phyloP scores from a whole-genome alignment of 2,329 filamentous ascomycete species.

The Curvularia verruculosa region DNA sequence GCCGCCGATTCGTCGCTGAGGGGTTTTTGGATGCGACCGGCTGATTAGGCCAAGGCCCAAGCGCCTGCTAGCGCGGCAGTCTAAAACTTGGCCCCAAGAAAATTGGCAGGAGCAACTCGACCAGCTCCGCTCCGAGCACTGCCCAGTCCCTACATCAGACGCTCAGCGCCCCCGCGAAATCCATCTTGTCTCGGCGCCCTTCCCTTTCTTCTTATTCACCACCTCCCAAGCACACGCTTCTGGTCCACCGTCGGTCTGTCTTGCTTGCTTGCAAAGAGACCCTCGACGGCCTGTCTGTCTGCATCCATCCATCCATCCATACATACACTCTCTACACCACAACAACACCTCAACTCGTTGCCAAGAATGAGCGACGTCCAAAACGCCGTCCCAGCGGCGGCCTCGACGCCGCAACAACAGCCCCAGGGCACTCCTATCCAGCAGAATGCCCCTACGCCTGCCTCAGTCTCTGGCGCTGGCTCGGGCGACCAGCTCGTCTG shows the following conservation, averaged over 20 bases:
- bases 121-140: conserved; percentile 8
- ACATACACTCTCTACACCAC: neutral
- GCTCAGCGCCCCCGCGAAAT: conserved; percentile 11
- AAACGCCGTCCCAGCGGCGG: conserved; percentile 30
- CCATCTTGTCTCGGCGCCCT: conserved; percentile 15
- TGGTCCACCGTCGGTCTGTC: neutral
- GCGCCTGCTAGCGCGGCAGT: conserved; percentile 2
- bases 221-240: conserved; percentile 6
- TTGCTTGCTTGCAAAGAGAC: conserved; percentile 6
- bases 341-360: conserved; percentile 4
- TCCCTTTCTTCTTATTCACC: conserved; percentile 15
- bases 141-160: conserved; percentile 10
- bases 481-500: conserved; percentile 58
- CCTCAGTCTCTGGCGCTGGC: conserved; percentile 33
- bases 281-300: conserved; percentile 1
- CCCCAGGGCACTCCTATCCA: conserved; percentile 43
- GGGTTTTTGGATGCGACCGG: conserved; percentile 5
- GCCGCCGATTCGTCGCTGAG: conserved; percentile 5
- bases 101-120: conserved; percentile 6
- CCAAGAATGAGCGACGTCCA: conserved; percentile 29
- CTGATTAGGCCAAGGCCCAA: conserved; percentile 6
- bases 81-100: conserved; percentile 8
- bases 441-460: conserved; percentile 41
- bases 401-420: conserved; percentile 40
- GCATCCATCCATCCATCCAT: neutral